These are phyloP conservation scores for Barnettozyma sucrosica DNA, from an alignment of 805 yeast genomes.

Conservation along the genomic window DNA sequence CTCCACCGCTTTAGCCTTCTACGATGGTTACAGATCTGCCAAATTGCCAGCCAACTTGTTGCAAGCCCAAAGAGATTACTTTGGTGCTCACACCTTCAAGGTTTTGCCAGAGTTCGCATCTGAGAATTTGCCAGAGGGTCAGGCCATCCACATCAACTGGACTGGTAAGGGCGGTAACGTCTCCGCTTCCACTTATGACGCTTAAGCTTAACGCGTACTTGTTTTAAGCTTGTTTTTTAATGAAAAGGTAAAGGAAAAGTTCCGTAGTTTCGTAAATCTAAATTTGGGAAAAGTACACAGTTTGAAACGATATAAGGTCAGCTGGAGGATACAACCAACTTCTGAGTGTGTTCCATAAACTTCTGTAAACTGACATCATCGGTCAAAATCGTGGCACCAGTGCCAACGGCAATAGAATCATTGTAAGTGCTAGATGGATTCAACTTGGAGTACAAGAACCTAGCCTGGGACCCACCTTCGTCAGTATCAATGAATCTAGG, in stretches of 20 bases:
- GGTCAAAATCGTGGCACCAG: constrained; percentile 42
- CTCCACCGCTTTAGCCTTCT: constrained; percentile 94
- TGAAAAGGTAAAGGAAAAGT: neutral
- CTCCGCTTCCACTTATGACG: constrained; percentile 90
- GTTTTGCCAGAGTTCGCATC: constrained; percentile 83
- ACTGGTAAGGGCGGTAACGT: constrained; percentile 98
- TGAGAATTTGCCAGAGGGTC: constrained; percentile 68
- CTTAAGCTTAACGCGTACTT: constrained; percentile 38
- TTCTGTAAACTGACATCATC: constrained; percentile 39
- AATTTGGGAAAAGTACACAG: neutral
- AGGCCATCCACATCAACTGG: constrained; percentile 96
- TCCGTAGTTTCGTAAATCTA: neutral
- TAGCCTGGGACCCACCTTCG: constrained; percentile 72
- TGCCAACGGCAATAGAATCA: constrained; percentile 28
- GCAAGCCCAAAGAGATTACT: constrained; percentile 99
- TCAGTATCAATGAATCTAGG: constrained; percentile 71
- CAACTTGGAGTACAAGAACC: constrained; percentile 63
- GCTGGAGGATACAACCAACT: constrained; percentile 18
- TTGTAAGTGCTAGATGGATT: constrained; percentile 59
- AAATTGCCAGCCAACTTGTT: constrained; percentile 94
- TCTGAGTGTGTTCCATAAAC: constrained; percentile 33
- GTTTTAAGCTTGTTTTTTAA: neutral
- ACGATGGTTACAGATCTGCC: constrained; percentile 97
- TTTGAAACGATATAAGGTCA: neutral
- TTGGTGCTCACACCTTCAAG: constrained; percentile 98